Conservation (phyloP, 495 filamentous ascomycete genomes). For the Podospora sp. region DNA sequence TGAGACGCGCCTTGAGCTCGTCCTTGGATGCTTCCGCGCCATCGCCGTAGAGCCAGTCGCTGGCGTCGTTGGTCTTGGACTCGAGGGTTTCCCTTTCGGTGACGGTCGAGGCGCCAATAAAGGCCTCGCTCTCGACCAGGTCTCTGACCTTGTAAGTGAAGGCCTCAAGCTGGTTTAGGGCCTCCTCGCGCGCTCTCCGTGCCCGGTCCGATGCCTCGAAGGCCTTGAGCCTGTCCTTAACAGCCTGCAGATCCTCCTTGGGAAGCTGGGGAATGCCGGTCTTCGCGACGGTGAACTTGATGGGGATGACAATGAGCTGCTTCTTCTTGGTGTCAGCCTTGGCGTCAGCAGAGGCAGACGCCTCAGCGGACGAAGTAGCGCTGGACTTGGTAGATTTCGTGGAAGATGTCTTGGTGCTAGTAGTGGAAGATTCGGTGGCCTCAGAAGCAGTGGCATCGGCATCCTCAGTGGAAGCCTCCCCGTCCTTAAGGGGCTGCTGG, state of each 20-base stretch:
- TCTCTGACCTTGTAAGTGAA: slow-evolving; percentile 91
- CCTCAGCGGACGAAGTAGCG: slow-evolving; percentile 48
- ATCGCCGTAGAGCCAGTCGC: slow-evolving; percentile 90
- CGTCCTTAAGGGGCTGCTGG: slow-evolving; percentile 73
- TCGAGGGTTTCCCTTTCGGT: slow-evolving; percentile 64
- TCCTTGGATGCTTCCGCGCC: slow-evolving; percentile 73
- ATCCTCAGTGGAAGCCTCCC: slow-evolving; percentile 53
- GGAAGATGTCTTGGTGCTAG: slow-evolving; percentile 37
- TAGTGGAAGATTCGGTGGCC: slow-evolving; percentile 35
- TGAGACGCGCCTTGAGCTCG: slow-evolving; percentile 70
- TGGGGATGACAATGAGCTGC: slow-evolving; percentile 67
- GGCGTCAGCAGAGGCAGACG: slow-evolving; percentile 45
- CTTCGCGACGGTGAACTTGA: slow-evolving; percentile 64
- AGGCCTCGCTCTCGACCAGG: slow-evolving; percentile 72
- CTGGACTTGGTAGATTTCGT: slow-evolving; percentile 31
- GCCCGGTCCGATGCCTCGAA: slow-evolving; percentile 83
- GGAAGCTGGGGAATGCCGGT: slow-evolving; percentile 62
- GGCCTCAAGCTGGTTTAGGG: slow-evolving; percentile 88
- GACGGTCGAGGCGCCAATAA: slow-evolving; percentile 67
- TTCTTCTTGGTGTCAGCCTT: slow-evolving; percentile 58
- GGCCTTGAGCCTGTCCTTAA: slow-evolving; percentile 72
- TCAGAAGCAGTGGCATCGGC: slow-evolving; percentile 46
- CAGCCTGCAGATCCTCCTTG: slow-evolving; percentile 61
- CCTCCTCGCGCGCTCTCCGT: slow-evolving; percentile 78
- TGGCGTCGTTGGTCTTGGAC: slow-evolving; percentile 63